Conservation (phyloP, 768 basidiomycete genomes). For the Roridomyces roridus region DNA sequence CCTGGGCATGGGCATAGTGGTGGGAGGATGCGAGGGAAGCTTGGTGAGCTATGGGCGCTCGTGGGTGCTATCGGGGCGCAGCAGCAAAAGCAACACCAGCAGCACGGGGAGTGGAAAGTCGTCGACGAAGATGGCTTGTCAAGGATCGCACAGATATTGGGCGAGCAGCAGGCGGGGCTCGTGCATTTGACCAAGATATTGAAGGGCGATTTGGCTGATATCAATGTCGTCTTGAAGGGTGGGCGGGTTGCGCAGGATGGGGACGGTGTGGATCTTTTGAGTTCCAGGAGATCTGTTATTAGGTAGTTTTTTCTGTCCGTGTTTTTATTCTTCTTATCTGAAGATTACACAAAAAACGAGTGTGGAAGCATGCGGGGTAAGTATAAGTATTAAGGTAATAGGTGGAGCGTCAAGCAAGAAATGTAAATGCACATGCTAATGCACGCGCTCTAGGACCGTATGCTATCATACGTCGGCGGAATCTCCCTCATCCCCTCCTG, state of each 20-base stretch:
- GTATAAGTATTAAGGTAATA: no score
- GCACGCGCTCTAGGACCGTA: conserved; percentile 19
- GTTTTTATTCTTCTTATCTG: no score
- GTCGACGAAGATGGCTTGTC: conserved; percentile 85
- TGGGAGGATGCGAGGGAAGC: conserved; percentile 69
- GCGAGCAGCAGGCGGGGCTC: conserved; percentile 80
- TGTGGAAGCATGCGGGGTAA: no score
- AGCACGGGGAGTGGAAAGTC: conserved; percentile 26
- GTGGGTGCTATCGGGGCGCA: conserved; percentile 75
- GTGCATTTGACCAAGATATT: conserved; percentile 81
- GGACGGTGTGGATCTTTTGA: conserved; percentile 16
- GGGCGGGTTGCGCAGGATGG: conserved; percentile 23
- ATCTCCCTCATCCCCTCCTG: conserved; percentile 23
- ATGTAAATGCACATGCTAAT: no score
- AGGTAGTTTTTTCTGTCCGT: no score
- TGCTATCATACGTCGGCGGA: conserved; percentile 28
- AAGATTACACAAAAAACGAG: no score
- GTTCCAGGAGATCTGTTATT: conserved; percentile 25
- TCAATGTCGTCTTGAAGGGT: conserved; percentile 66
- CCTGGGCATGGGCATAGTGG: conserved; percentile 37
- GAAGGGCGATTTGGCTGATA: conserved; percentile 66
- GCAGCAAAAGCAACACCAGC: conserved; percentile 39
- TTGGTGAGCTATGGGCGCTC: conserved; percentile 87
- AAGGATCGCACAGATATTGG: conserved; percentile 77
- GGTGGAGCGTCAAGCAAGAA: no score